Evolutionary conservation across 148 eudicot genomes (phyloP), one percentile per base, ranked within the genome.

Genomic region (Simmondsia chinensis): DNA sequence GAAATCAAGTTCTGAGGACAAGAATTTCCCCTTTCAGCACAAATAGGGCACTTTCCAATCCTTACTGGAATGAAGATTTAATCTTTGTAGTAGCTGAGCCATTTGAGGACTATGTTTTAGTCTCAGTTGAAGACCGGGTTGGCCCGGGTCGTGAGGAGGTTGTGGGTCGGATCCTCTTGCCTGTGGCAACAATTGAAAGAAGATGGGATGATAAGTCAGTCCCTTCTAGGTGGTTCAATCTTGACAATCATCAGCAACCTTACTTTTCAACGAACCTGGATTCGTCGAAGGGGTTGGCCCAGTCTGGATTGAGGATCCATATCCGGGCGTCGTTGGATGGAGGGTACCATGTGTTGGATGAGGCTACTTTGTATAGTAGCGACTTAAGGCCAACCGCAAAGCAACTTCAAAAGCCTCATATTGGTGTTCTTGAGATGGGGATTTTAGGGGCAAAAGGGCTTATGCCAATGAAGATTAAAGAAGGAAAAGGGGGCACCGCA

Each of bases 401-500:
- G 48, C 95, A 85, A 63, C 79, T 89, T 1, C 79, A 93, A 82
- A 85, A 76, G 75, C 93, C 87, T 24, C 69, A 74, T 57, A 76
- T 89, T 54, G 97, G 97, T 4, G 85, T 89, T 15, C 88, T 89
- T 28, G 97, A 89, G 59, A 71, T 89, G 75, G 97, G 97, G 10
- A 72, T 89, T 44, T 43, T 89, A 46, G 94, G 88, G 5, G 97
- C 97, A 5, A 58, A 72, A 0, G 78, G 78, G 22, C 65, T 89
- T 18, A 56, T 82, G 66, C 97, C 97, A 0, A 70, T 85, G 87
- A 89, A 89, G 72, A 48, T 79, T 20, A 89, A 77, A 36, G 93
- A 81, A 48, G 87, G 79, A 5, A 76, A 72, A 50, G 84, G 85
- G 1, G 84, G 81, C 6, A 50, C 88, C 1, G 68, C 82, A 0